Conservation (phyloP, 345 rosid genomes). For the Gossypium rotundifolium region DNA sequence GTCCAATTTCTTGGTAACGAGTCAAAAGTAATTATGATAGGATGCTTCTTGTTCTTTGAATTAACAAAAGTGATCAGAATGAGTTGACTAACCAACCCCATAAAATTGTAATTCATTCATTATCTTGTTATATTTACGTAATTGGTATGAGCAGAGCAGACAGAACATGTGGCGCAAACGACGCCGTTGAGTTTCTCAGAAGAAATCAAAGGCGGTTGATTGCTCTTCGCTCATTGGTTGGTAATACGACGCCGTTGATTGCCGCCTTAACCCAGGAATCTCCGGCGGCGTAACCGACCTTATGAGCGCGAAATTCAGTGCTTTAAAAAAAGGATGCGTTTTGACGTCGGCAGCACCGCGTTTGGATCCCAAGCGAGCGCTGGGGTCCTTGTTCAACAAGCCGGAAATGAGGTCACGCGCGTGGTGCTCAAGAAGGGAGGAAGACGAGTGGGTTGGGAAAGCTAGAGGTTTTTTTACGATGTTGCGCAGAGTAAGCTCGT, state of each 20-base stretch:
- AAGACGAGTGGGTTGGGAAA: slow-evolving; percentile 53
- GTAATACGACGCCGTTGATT: slow-evolving; percentile 29
- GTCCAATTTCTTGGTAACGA: too few species aligned
- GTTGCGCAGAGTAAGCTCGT: slow-evolving; percentile 81
- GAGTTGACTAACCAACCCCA: neutral
- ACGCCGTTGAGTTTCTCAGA: slow-evolving; percentile 28
- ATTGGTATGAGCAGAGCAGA: neutral
- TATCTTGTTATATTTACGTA: neutral
- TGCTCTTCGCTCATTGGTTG: slow-evolving; percentile 22
- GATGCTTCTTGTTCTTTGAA: neutral
- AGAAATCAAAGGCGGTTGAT: slow-evolving; percentile 54
- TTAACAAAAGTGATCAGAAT: neutral
- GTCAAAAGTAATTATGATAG: too few species aligned
- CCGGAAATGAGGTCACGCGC: slow-evolving; percentile 68
- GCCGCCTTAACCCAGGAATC: slow-evolving; percentile 42
- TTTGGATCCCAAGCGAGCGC: slow-evolving; percentile 58
- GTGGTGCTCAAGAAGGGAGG: slow-evolving; percentile 42
- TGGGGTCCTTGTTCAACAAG: slow-evolving; percentile 69
- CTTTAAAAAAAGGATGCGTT: slow-evolving; percentile 76
- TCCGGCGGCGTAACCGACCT: slow-evolving; percentile 70
- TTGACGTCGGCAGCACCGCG: slow-evolving; percentile 89
- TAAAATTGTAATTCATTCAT: neutral
- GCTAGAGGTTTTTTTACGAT: slow-evolving; percentile 57
- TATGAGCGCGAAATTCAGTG: slow-evolving; percentile 72
- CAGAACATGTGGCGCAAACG: slow-evolving; percentile 31